Percentiles rank a stretch among this genome's conserved stretches.
Evolutionary conservation across 768 basidiomycete species (phyloP).

Genomic region (Trametes elegans): DNA sequence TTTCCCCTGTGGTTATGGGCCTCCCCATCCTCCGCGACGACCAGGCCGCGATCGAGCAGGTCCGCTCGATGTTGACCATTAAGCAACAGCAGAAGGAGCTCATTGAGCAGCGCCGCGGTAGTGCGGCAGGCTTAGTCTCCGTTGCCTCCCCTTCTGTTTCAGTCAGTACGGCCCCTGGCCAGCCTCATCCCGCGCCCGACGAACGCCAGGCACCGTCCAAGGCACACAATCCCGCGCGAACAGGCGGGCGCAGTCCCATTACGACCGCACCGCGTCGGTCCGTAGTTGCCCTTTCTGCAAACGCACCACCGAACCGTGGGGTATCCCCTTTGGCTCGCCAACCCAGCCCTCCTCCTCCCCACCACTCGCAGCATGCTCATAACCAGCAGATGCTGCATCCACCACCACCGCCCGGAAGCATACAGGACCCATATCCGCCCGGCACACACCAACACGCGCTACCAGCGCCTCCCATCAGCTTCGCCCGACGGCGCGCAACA

Average conservation of each 20-base stretch:
- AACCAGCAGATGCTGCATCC: constrained; percentile 19
- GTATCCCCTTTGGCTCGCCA: constrained; percentile 37
- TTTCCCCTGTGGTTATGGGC: constrained; percentile 67
- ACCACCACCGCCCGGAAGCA: constrained; percentile 25
- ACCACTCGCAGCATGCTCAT: constrained; percentile 33
- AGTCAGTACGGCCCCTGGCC: constrained; percentile 26
- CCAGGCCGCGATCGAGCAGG: constrained; percentile 55
- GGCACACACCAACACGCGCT: constrained; percentile 41
- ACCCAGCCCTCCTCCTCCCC: constrained; percentile 29
- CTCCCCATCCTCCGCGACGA: constrained; percentile 57
- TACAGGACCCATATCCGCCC: constrained; percentile 27
- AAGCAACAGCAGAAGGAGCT: constrained; percentile 73
- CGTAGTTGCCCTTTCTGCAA: constrained; percentile 25
- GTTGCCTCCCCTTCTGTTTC: constrained; percentile 25
- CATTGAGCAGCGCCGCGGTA: constrained; percentile 68
- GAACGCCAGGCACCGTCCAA: constrained; percentile 16
- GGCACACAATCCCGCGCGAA: background rate
- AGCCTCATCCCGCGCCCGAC: constrained; percentile 13
- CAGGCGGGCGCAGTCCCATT: constrained; percentile 39
- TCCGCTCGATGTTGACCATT: constrained; percentile 57
- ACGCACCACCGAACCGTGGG: constrained; percentile 28
- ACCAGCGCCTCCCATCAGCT: constrained; percentile 72
- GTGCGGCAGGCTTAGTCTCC: constrained; percentile 36
- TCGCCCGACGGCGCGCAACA: constrained; percentile 70
- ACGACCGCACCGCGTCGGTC: constrained; percentile 26